Conservation (phyloP, 768 basidiomycete species). For the Boletales sp. region DNA sequence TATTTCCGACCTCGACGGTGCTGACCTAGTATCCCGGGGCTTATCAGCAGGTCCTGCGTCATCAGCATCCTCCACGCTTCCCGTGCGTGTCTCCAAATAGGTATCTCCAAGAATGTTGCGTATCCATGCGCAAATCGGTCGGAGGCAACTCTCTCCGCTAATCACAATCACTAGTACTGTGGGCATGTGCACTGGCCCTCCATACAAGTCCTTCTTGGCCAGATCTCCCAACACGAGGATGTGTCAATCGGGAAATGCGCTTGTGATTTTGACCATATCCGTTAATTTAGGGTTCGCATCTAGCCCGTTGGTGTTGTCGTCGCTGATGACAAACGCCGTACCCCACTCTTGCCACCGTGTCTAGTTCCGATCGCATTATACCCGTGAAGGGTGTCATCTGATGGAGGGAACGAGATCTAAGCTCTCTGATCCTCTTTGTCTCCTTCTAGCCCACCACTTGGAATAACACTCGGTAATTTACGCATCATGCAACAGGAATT, state of each 20-base stretch:
- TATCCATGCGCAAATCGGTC: constrained; percentile 16
- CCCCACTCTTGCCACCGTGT: constrained; percentile 12
- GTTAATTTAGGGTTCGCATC: constrained; percentile 29
- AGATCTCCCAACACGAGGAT: constrained; percentile 23
- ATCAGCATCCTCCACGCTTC: constrained; percentile 9
- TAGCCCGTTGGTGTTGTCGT: constrained; percentile 10
- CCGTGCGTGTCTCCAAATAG: not conserved
- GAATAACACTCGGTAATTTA: not conserved
- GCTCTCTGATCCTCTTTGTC: constrained; percentile 11
- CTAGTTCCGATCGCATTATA: constrained; percentile 11
- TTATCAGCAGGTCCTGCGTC: constrained; percentile 3
- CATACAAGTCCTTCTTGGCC: constrained; percentile 12
- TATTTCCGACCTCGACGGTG: constrained; percentile 24
- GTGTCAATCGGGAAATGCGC: constrained; percentile 24
- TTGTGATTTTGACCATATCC: constrained; percentile 26
- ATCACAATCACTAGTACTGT: constrained; percentile 8
- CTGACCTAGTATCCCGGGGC: constrained; percentile 10
- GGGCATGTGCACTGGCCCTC: constrained; percentile 7
- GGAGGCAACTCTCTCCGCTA: constrained; percentile 14
- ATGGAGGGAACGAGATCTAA: constrained; percentile 16
- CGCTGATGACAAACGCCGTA: constrained; percentile 20
- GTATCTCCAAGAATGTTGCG: not conserved
- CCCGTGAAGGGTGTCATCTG: constrained; percentile 16
- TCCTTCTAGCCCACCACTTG: not conserved
- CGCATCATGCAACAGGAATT: constrained; percentile 7